Evolutionary conservation across 2,329 filamentous ascomycete species (phyloP).

Genomic region (Fusarium denticulatum): DNA sequence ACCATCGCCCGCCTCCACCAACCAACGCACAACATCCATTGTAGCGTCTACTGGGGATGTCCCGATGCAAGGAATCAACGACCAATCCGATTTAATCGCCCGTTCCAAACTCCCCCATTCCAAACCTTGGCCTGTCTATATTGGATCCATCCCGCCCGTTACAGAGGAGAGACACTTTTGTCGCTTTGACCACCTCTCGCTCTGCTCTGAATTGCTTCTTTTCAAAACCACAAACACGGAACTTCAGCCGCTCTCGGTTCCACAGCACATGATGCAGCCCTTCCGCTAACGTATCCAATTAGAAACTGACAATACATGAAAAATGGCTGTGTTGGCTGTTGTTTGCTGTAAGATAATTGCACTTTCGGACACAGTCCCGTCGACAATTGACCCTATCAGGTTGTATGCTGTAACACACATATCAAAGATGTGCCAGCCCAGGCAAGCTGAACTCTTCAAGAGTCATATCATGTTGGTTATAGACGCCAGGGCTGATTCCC

Average conservation of each 20-base stretch:
- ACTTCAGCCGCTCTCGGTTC: background rate
- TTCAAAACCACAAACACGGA: background rate
- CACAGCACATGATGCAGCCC: slow-evolving; percentile 15
- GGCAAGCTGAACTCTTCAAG: background rate
- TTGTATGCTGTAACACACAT: background rate
- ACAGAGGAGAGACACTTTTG: background rate
- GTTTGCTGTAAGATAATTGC: background rate
- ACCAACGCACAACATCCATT: slow-evolving; percentile 10
- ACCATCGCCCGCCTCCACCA: background rate
- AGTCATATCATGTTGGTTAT: background rate
- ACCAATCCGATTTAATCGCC: background rate
- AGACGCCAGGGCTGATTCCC: background rate
- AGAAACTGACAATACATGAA: background rate
- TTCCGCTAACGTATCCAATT: slow-evolving; percentile 1
- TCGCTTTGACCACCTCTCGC: background rate
- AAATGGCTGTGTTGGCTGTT: background rate
- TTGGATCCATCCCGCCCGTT: too few species aligned
- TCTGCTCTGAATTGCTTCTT: slow-evolving; percentile 7
- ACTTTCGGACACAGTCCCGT: background rate
- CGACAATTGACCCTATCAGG: background rate
- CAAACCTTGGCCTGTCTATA: background rate
- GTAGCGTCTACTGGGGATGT: background rate
- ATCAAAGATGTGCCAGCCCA: background rate
- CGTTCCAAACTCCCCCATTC: background rate
- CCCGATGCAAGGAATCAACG: slow-evolving; percentile 15